Conservation (phyloP, 1,139 yeast species). For the Yamadazyma blattariae region DNA sequence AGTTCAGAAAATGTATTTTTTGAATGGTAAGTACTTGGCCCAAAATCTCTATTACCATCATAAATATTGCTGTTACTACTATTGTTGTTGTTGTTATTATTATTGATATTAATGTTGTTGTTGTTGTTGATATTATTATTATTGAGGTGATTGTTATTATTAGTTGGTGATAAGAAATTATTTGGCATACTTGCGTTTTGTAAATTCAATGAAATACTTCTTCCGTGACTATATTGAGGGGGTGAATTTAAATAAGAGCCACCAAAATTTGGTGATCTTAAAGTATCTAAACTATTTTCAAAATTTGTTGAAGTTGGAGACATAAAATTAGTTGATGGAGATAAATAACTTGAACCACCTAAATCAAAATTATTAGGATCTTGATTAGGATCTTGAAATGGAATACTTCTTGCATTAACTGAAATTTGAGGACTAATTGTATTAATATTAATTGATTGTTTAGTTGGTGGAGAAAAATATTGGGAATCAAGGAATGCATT, state of each 20-base stretch:
- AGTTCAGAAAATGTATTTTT: constrained; percentile 1
- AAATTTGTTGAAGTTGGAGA: constrained; percentile 19
- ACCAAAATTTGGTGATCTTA: constrained; percentile 27
- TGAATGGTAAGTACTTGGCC: constrained; percentile 2
- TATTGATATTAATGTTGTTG: not conserved
- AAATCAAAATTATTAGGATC: constrained; percentile 18
- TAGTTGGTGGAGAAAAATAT: constrained; percentile 41
- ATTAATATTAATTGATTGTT: constrained; percentile 12
- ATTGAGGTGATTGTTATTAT: not conserved
- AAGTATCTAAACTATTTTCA: constrained; percentile 27
- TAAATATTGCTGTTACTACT: not conserved
- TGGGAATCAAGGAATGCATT: constrained; percentile 34
- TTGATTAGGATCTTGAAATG: constrained; percentile 16
- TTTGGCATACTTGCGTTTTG: constrained; percentile 27
- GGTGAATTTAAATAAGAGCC: constrained; percentile 37
- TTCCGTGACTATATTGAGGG: constrained; percentile 21
- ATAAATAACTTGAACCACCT: constrained; percentile 23
- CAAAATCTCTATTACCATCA: constrained; percentile 1
- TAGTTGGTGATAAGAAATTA: constrained; percentile 26
- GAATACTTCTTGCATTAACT: constrained; percentile 32
- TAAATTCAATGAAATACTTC: constrained; percentile 9
- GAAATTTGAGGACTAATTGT: constrained; percentile 30
- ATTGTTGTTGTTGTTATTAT: not conserved
- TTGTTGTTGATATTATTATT: not conserved
- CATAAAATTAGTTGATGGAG: constrained; percentile 24